Conservation (phyloP, 1,284 basidiomycete species). For the Heterobasidion occidentale region DNA sequence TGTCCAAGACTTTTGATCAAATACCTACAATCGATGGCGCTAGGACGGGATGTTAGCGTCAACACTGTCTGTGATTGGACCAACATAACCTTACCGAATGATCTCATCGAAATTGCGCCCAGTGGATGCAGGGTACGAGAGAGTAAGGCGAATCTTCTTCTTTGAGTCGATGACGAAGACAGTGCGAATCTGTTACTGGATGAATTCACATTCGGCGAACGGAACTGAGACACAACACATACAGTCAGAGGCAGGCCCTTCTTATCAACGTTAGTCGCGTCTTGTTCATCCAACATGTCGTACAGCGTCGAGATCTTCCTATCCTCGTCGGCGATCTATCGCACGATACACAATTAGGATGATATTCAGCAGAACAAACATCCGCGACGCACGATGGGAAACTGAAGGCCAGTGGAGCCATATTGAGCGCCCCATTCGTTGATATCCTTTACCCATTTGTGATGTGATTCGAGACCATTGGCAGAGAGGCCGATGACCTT, state of each 20-base stretch:
- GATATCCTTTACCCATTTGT: constrained; percentile 90
- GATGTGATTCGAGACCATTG: constrained; percentile 83
- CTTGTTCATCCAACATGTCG: constrained; percentile 95
- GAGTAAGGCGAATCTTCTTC: constrained; percentile 82
- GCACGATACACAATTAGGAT: constrained; percentile 4
- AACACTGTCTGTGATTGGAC: not conserved
- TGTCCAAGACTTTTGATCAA: not conserved
- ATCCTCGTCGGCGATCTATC: constrained; percentile 85
- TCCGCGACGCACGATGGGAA: constrained; percentile 73
- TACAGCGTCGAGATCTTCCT: constrained; percentile 82
- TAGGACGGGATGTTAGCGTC: constrained; percentile 10
- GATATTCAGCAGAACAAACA: constrained; percentile 4
- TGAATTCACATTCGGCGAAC: not conserved
- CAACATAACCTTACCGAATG: constrained; percentile 51
- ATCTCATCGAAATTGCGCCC: constrained; percentile 86
- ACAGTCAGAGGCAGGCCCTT: constrained; percentile 87
- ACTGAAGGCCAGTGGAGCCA: constrained; percentile 64
- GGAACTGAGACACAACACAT: constrained; percentile 13
- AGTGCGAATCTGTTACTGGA: constrained; percentile 71
- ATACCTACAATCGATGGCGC: constrained; percentile 58
- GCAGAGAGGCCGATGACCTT: constrained; percentile 95
- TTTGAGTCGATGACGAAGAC: constrained; percentile 94
- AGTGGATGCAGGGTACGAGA: constrained; percentile 87
- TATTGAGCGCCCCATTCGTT: constrained; percentile 56
- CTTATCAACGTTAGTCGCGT: constrained; percentile 89